Evolutionary conservation across 345 rosid species (phyloP), one percentile per base, ranked within the genome.

Genomic region (Cardamine chenopodiifolia): DNA sequence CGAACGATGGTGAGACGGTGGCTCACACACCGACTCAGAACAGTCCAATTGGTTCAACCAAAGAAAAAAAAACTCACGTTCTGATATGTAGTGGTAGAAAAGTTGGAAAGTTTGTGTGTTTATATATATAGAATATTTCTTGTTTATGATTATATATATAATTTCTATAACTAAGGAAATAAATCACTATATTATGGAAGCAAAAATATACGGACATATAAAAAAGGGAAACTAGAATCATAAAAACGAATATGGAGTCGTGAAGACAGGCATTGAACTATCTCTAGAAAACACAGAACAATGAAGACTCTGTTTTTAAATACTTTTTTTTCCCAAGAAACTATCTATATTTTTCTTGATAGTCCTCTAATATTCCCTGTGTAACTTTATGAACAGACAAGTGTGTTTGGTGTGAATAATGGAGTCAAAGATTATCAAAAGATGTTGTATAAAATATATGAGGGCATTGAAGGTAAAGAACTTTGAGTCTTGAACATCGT

Each of bases 381-480:
- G 62, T 67, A 49, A 58, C 32, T 37, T 75, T 39, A 47, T 60
- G 68, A 68, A 50, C 48, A 70, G 75, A 3, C 59, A 63, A 62
- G 80, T 63, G 59, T 26, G 45, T 62, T 76, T 73, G 59, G 5
- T 32, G 34, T 76, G 75, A 49, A 70, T 26, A 45, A 12, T 10
- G 75, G 4, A 32, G 66, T 54, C 40, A 34, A 40, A 31, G 60
- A 52, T 55, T 70, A 73, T 69, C 25, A 76, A 32, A 62, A 22
- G 58, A 53, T 13, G 23, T 25, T 62, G 37, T 7, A 12, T 18
- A 62, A 23, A 6, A 34, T 76, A 17, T 62, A 23, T 62, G 11
- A 6, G 2, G 64, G 26, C 18, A 76, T 76, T 54, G n/a, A 25
- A 44, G 79, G 79, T 68, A 60, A 57, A 18, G 0, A 26, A 66